Conservation (phyloP, 371 early-diverging fungal genomes). For the Apophysomyces variabilis region DNA sequence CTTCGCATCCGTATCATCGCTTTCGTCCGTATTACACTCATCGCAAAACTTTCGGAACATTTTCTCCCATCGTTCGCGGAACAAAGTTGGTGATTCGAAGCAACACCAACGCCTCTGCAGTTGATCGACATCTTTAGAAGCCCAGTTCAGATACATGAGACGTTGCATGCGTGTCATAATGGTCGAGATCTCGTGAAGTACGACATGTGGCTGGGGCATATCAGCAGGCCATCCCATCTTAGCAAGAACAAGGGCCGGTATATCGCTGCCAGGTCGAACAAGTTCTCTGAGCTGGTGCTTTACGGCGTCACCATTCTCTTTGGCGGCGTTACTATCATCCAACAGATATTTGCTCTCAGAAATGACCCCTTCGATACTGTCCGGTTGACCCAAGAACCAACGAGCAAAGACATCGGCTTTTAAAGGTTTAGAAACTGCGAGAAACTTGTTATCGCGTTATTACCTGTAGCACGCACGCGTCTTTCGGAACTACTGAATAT, state of each 20-base stretch:
- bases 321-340: constrained; percentile 94
- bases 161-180: constrained; percentile 70
- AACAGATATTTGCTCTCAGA: constrained; percentile 87
- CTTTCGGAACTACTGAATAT: constrained; percentile 88
- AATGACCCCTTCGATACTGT: constrained; percentile 64
- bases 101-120: constrained; percentile 83
- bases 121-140: constrained; percentile 53
- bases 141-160: constrained; percentile 84
- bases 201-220: constrained; percentile 64
- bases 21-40: constrained; percentile 52
- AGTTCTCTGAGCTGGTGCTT: constrained; percentile 71
- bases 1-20: constrained; percentile 36
- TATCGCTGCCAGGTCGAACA: constrained; percentile 58
- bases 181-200: constrained; percentile 73
- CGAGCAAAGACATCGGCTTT: constrained; percentile 78
- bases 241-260: constrained; percentile 46
- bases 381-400: constrained; percentile 70
- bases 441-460: not conserved
- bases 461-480: constrained; percentile 85
- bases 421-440: not conserved
- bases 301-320: constrained; percentile 89
- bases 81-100: constrained; percentile 73
- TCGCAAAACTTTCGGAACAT: constrained; percentile 89
- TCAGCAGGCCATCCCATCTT: constrained; percentile 59
- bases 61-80: constrained; percentile 96